A percentile compares a stretch with the other conserved stretches of the same genome.
phyloP scores from a whole-genome alignment of 306 rosid genomes.

The Alnus glutinosa region DNA sequence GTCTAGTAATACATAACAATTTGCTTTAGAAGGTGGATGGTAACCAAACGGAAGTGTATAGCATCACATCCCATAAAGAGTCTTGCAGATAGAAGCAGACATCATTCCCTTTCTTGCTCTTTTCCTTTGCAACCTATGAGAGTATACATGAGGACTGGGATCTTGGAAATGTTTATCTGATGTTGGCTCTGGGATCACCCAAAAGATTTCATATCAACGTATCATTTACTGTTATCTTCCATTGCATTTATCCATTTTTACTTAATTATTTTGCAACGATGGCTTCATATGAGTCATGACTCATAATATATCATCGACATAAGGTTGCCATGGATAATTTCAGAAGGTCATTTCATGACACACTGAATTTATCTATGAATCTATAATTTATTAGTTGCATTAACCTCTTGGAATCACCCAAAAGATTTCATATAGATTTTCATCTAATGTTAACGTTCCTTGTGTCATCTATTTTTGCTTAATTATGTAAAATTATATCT shows the following conservation, averaged over 20 bases:
- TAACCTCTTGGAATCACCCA: background rate
- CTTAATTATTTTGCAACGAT: background rate
- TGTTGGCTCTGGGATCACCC: slow-evolving; percentile 1
- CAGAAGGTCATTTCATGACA: background rate
- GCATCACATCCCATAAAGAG: background rate
- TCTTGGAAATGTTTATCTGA: background rate
- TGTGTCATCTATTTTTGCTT: background rate
- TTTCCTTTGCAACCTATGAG: background rate
- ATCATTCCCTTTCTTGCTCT: background rate
- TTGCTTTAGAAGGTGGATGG: background rate
- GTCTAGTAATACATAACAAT: background rate
- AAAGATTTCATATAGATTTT: background rate
- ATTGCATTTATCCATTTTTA: background rate
- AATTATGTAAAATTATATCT: background rate
- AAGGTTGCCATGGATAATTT: background rate
- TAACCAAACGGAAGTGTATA: background rate
- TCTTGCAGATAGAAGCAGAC: background rate
- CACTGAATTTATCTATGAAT: too few species aligned
- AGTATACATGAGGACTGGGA: background rate
- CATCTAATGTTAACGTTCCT: background rate
- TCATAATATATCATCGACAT: background rate
- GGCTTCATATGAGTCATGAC: background rate
- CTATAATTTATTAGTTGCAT: background rate
- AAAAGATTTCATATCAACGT: background rate
- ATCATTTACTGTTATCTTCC: background rate